Base-by-base conservation (phyloP, 1,139 yeast species). In the Arxiozyma slooffiae region DNA sequence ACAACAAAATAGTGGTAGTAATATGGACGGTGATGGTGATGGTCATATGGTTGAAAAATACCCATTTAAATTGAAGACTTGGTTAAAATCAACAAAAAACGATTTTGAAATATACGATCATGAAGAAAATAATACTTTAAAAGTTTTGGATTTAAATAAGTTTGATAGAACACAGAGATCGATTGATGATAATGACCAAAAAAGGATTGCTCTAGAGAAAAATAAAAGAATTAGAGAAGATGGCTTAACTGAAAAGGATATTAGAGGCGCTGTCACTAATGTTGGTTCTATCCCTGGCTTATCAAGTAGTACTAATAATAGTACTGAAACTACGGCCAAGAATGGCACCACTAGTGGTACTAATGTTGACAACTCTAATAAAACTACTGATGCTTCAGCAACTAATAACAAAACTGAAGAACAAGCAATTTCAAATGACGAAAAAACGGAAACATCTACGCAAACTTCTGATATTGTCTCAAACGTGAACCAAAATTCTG, bases 201-300 rank as follows among this genome's bases (percentile, higher is more conserved):
- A 41, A 2, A 51, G 40, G 46, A 41, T 17, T 18, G 38, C 24
- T 30, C 47, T 44, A 20, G 45, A 47, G 8, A 43, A 46, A 24
- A 45, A 48, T 24, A 20, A 42, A 18, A 51, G 41, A n/a, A 49
- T 48, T 9, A 48, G 49, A 20, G 52, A 48, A 44, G 58, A 67
- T 24, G 77, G 76, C 1, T 64, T 79, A 48, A 71, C 79, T 4
- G 79, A 74, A 48, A 80, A 76, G 11, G 85, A 79, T 58, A 80
- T 80, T 44, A 73, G 83, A 60, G 83, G 83, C 23, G 85, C 85
- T 11, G 84, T 80, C 8, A 83, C 82, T 16, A 63, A 62, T 23
- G 76, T 76, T 40, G 81, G 75, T 47, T 67, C 77, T 1, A 75
- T 76, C 52, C 77, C 80, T 1, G 80, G 81, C 4, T 68, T 77